phyloP scores from a whole-genome alignment of 1,284 basidiomycete species.

The Coriolopsis trogii region DNA sequence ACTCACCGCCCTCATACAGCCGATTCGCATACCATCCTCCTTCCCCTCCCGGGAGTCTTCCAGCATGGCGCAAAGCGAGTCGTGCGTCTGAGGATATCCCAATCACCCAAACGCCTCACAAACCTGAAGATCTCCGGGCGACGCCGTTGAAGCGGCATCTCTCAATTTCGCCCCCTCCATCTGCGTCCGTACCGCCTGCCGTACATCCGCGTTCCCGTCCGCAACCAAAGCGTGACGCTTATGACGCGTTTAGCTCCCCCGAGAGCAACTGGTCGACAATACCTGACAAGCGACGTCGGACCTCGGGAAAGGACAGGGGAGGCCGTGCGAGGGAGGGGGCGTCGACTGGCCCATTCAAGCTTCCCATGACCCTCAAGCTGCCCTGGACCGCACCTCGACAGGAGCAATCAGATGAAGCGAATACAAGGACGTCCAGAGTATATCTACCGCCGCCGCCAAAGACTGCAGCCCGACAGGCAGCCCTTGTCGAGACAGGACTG shows the following conservation, averaged over 20 bases:
- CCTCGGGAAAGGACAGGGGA: not conserved
- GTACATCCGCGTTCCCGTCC: not conserved
- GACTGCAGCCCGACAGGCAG: not conserved
- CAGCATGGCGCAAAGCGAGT: not conserved
- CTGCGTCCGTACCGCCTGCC: not conserved
- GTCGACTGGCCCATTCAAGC: conserved; percentile 9
- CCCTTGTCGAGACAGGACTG: not conserved
- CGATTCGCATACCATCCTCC: conserved; percentile 1
- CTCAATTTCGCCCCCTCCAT: not conserved
- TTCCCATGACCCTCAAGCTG: not conserved
- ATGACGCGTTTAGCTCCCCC: conserved; percentile 21
- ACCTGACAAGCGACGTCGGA: conserved; percentile 8
- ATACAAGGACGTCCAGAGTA: not conserved
- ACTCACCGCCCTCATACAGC: not conserved
- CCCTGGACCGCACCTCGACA: not conserved
- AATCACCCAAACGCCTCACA: not conserved
- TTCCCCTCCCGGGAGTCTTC: not conserved
- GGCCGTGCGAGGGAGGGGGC: not conserved
- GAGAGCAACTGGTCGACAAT: conserved; percentile 18
- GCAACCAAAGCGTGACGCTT: conserved; percentile 18
- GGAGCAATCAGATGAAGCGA: not conserved
- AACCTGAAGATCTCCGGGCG: not conserved
- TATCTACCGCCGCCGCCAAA: conserved; percentile 20
- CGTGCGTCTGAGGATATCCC: not conserved
- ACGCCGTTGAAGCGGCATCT: not conserved